Evolutionary conservation across 768 basidiomycete genomes (phyloP).

Genomic region (Termitomyces sp.): DNA sequence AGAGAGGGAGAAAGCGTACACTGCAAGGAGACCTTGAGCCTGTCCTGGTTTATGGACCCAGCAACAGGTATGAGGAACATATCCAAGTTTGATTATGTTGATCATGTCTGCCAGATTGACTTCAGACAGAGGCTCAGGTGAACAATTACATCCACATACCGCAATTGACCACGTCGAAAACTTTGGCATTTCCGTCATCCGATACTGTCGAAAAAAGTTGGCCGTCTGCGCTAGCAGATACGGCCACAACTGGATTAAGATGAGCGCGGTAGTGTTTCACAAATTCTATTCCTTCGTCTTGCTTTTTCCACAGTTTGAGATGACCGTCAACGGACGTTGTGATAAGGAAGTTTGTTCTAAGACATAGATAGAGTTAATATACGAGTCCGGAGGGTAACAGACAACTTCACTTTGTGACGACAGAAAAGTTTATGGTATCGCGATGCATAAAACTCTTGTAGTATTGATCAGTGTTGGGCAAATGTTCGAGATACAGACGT

Average conservation of each 20-base stretch:
- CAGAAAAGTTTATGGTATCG: constrained; percentile 83
- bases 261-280: constrained; percentile 98
- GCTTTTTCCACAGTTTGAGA: constrained; percentile 99
- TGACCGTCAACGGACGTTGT: constrained; percentile 95
- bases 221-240: constrained; percentile 88
- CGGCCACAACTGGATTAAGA: constrained; percentile 66
- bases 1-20: constrained; percentile 42
- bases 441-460: constrained; percentile 98
- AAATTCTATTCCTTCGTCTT: constrained; percentile 92
- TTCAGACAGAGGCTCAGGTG: background rate
- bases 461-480: constrained; percentile 91
- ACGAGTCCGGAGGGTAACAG: background rate
- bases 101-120: constrained; percentile 77
- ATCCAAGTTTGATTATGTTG: constrained; percentile 91
- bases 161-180: constrained; percentile 97
- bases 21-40: constrained; percentile 81
- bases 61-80: constrained; percentile 81
- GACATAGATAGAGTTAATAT: background rate
- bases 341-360: constrained; percentile 86
- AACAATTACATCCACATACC: constrained; percentile 46
- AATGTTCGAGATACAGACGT: constrained; percentile 84
- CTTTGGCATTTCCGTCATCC: constrained; percentile 88
- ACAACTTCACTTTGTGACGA: constrained; percentile 73
- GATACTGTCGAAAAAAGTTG: constrained; percentile 88
- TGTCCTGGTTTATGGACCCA: constrained; percentile 93